Evolutionary conservation across 208 protist species (phyloP).

Genomic region (Naegleria lovaniensis): DNA sequence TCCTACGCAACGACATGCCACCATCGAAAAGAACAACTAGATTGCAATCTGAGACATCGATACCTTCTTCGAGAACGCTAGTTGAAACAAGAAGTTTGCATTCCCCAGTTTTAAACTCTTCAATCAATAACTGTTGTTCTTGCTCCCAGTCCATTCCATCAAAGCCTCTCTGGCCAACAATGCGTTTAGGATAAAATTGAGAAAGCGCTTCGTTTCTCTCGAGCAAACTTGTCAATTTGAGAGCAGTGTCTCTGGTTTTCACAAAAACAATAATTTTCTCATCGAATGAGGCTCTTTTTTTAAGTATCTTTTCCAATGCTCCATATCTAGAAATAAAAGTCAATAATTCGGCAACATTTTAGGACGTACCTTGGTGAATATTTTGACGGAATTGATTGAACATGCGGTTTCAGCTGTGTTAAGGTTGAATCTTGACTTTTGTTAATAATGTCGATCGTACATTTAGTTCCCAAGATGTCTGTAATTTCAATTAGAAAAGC

Average conservation of each 20-base stretch:
- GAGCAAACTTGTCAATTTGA: not conserved
- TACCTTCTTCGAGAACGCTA: conserved; percentile 61
- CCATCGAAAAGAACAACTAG: conserved; percentile 55
- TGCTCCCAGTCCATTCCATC: conserved; percentile 26
- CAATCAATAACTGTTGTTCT: conserved; percentile 46
- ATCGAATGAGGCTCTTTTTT: not conserved
- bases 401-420: not conserved
- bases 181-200: not conserved
- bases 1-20: conserved; percentile 44
- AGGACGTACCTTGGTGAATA: no score
- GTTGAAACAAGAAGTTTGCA: conserved; percentile 59
- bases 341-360: no score
- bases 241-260: not conserved
- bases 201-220: not conserved
- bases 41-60: conserved; percentile 62
- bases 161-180: not conserved
- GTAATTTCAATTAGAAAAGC: not conserved
- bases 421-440: not conserved
- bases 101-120: conserved; percentile 43
- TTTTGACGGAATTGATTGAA: not conserved
- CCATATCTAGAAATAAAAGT: no score
- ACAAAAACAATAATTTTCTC: not conserved
- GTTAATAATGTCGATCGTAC: not conserved
- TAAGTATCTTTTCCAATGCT: not conserved
- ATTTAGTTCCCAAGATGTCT: not conserved